A percentile compares a stretch with the other conserved stretches of the same genome.
phyloP scores from a whole-genome alignment of 345 rosid genomes.

The Brassica rapa region DNA sequence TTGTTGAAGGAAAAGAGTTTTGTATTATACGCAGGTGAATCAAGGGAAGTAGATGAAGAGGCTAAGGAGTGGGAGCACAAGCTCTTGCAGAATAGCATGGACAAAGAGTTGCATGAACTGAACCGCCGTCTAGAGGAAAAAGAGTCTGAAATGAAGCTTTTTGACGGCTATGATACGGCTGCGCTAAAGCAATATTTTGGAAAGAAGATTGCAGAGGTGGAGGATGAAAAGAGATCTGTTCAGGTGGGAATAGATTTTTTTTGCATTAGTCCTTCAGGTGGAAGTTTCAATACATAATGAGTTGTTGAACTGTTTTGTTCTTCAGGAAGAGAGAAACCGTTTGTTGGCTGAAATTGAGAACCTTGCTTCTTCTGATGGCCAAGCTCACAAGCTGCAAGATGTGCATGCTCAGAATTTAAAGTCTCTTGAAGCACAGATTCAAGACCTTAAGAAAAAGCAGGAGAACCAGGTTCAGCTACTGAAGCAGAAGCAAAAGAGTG shows the following conservation, averaged over 20 bases:
- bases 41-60: slow-evolving; percentile 79
- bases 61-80: slow-evolving; percentile 98
- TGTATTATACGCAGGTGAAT: slow-evolving; percentile 55
- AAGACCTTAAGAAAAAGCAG: slow-evolving; percentile 93
- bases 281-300: not conserved
- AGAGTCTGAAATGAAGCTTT: slow-evolving; percentile 95
- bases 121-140: slow-evolving; percentile 89
- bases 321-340: slow-evolving; percentile 89
- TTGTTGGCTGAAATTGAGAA: slow-evolving; percentile 85
- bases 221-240: slow-evolving; percentile 83
- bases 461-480: slow-evolving; percentile 94
- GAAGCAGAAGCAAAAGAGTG: slow-evolving; percentile 95
- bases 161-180: slow-evolving; percentile 68
- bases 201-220: slow-evolving; percentile 84
- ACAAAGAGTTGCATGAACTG: slow-evolving; percentile 24
- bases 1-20: slow-evolving; percentile 14
- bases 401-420: slow-evolving; percentile 78
- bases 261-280: not conserved
- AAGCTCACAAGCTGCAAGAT: slow-evolving; percentile 80
- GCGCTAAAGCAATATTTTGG: slow-evolving; percentile 93
- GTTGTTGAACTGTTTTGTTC: slow-evolving; percentile 16
- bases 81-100: slow-evolving; percentile 84
- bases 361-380: slow-evolving; percentile 77
- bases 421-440: slow-evolving; percentile 86
- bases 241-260: slow-evolving; percentile 51